A percentile compares a stretch with the other conserved stretches of the same genome.
Conservation (phyloP, 768 basidiomycete genomes). For the Mycena polygramma region DNA sequence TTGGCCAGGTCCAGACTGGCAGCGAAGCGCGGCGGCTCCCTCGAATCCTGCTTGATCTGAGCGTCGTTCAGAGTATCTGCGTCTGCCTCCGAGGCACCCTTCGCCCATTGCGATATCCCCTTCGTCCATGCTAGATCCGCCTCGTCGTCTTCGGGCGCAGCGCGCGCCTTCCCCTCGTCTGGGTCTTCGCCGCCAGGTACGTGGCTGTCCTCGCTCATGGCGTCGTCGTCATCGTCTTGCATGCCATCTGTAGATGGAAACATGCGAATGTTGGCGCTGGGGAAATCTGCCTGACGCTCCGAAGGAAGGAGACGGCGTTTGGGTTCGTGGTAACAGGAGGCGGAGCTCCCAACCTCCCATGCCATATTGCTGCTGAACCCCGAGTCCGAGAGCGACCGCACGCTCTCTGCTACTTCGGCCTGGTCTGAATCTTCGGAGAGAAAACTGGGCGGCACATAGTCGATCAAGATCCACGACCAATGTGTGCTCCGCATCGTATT, state of each 20-base stretch:
- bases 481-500: neutral
- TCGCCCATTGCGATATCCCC: conserved; percentile 5
- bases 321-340: conserved; percentile 12
- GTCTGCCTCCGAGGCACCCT: neutral
- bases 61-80: neutral
- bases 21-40: conserved; percentile 11
- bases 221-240: conserved; percentile 8
- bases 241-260: neutral
- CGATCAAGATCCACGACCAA: neutral
- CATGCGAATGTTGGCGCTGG: neutral
- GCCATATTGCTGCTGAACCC: neutral
- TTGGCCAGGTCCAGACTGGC: conserved; percentile 16
- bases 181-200: conserved; percentile 11
- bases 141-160: conserved; percentile 1
- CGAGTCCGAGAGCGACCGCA: neutral
- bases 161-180: conserved; percentile 8
- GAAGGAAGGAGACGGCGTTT: conserved; percentile 18
- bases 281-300: conserved; percentile 7
- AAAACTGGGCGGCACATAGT: conserved; percentile 8
- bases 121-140: neutral
- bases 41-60: conserved; percentile 14
- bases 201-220: conserved; percentile 16
- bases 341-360: conserved; percentile 8
- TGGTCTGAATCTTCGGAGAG: neutral
- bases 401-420: neutral